Evolutionary conservation across 306 rosid genomes (phyloP).

Genomic region (Inga oerstediana): DNA sequence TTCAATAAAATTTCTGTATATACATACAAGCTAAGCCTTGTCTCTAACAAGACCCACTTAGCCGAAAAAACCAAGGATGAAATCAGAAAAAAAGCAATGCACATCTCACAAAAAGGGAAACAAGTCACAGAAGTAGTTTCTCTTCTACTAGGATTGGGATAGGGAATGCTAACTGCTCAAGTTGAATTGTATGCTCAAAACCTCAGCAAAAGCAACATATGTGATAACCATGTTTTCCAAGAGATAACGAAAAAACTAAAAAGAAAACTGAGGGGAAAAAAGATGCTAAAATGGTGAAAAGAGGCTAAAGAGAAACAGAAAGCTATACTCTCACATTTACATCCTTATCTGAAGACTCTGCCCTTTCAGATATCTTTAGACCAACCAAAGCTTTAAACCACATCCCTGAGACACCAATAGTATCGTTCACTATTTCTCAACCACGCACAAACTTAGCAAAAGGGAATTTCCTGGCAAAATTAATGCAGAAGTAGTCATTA

Average conservation of each 20-base stretch:
- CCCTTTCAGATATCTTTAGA: constrained; percentile 77
- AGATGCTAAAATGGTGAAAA: not conserved
- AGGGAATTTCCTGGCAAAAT: constrained; percentile 15
- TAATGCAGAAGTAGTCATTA: constrained; percentile 22
- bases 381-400: constrained; percentile 92
- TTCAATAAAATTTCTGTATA: not conserved
- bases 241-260: constrained; percentile 17
- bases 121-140: not conserved
- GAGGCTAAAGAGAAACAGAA: not conserved
- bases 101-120: not conserved
- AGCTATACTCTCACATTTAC: constrained; percentile 55
- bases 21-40: too few relatives aligned
- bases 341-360: constrained; percentile 63
- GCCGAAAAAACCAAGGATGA: not conserved
- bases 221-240: constrained; percentile 2
- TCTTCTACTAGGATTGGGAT: not conserved
- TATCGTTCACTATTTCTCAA: constrained; percentile 43
- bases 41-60: not conserved
- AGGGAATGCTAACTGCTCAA: not conserved
- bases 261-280: not conserved
- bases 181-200: not conserved
- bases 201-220: constrained; percentile 21
- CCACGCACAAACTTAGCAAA: constrained; percentile 38
- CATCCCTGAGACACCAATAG: constrained; percentile 90
- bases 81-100: not conserved